Percentiles rank a stretch among this genome's conserved stretches.
Evolutionary conservation across 805 yeast species (phyloP).

Genomic region (Schwanniomyces sp.): DNA sequence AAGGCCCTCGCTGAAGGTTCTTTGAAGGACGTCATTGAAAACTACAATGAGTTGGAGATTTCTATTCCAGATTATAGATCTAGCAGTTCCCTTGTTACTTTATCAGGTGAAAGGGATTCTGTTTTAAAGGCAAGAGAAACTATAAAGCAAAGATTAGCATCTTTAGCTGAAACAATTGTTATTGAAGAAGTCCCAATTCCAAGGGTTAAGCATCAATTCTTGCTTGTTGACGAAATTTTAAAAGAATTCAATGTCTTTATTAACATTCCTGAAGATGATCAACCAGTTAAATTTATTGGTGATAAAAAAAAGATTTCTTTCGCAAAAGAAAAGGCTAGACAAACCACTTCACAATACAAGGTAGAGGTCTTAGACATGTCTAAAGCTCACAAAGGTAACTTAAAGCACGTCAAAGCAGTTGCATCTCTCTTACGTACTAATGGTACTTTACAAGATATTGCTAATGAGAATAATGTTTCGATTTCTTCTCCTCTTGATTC

Average conservation of each 20-base stretch:
- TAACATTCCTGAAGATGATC: slow-evolving; percentile 50
- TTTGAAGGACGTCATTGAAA: slow-evolving; percentile 22
- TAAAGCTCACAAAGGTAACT: slow-evolving; percentile 82
- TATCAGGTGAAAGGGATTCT: slow-evolving; percentile 72
- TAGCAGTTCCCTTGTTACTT: slow-evolving; percentile 36
- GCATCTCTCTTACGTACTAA: slow-evolving; percentile 63
- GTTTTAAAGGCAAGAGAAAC: slow-evolving; percentile 56
- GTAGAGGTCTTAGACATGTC: slow-evolving; percentile 78
- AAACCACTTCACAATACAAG: slow-evolving; percentile 56
- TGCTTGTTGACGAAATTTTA: slow-evolving; percentile 55
- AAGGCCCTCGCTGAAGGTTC: slow-evolving; percentile 46
- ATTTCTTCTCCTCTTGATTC: slow-evolving; percentile 39
- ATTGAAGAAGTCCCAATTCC: slow-evolving; percentile 67
- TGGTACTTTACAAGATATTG: slow-evolving; percentile 45
- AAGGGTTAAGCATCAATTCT: slow-evolving; percentile 63
- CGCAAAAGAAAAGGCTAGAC: slow-evolving; percentile 65
- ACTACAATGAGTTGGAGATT: slow-evolving; percentile 28
- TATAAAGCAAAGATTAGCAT: slow-evolving; percentile 46
- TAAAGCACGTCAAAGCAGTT: slow-evolving; percentile 72
- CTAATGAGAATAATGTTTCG: slow-evolving; percentile 33
- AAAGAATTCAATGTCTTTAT: slow-evolving; percentile 58
- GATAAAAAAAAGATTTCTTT: slow-evolving; percentile 50
- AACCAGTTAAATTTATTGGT: slow-evolving; percentile 64
- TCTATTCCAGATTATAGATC: slow-evolving; percentile 39
- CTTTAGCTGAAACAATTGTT: slow-evolving; percentile 44